Conservation (phyloP, 2,329 filamentous ascomycete species). For the Epichloe amarillans region DNA sequence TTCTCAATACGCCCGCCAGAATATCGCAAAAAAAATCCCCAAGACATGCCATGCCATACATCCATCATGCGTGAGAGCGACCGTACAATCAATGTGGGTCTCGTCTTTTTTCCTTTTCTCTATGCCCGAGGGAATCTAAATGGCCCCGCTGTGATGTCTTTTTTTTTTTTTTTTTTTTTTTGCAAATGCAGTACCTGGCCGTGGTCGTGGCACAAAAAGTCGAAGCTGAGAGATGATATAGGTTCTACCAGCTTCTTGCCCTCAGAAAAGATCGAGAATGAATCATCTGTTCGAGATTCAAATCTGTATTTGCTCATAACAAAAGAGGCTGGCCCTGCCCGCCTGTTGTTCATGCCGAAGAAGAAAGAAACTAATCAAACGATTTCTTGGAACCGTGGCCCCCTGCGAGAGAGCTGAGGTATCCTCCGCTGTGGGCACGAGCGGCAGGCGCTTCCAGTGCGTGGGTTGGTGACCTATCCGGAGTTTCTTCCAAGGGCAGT, state of each 20-base stretch:
- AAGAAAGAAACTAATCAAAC: conserved; percentile 28
- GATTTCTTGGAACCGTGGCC: conserved; percentile 41
- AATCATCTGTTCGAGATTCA: no score
- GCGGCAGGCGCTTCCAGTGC: conserved; percentile 10
- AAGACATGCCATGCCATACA: neutral
- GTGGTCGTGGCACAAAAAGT: no score
- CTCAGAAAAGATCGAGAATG: no score
- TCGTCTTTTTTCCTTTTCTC: neutral
- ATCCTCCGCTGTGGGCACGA: conserved; percentile 34
- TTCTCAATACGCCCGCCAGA: no score
- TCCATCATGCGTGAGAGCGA: neutral
- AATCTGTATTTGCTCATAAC: neutral
- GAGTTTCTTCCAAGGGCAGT: conserved; percentile 48
- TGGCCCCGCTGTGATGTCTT: no score
- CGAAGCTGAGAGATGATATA: no score
- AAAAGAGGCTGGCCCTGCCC: neutral
- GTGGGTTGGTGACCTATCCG: neutral
- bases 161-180: no score
- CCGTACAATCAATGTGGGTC: neutral
- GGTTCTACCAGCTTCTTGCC: no score
- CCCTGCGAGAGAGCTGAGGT: conserved; percentile 22
- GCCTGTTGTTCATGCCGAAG: neutral
- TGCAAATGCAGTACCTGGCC: no score
- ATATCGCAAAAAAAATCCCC: neutral
- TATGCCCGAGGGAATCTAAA: no score